Evolutionary conservation across 208 protist genomes (phyloP), one percentile per base, ranked within the genome.

Genomic region (Leishmania lainsoni): DNA sequence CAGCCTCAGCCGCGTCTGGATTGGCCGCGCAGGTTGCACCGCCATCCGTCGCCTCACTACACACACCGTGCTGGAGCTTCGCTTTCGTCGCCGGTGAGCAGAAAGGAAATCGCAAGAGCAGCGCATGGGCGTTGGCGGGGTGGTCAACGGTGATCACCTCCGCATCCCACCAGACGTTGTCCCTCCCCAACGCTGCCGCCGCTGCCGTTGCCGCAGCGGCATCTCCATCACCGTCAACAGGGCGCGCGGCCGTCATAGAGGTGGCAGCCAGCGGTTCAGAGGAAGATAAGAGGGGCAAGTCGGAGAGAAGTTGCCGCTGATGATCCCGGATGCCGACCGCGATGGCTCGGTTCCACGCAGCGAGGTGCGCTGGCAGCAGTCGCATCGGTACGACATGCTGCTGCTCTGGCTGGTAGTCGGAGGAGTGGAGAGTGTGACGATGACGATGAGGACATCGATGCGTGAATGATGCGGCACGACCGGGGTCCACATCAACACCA

Each of bases 131-230:
- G 76, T 96, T 93, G 65, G 94, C 94, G 17, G 94, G 94, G 86
- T 97, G 94, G 75, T 96, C 87, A 10, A 96, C 94, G 48, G 88
- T 91, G 79, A 96, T 89, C 16, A 95, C 91, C 71, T 94, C 90
- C 51, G 90, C 89, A 52, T 80, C 90, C 90, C 91, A 97, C 48
- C 92, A 58, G 48, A 70, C 29, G 8, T 78, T 14, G 5, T 9
- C 20, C 48, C 39, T 56, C 72, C 26, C 32, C 51, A 22, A 12
- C 12, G n/a, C 73, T 20, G 59, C 35, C 51, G 71, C 49, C 51
- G 49, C 49, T 35, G 39, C 2, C 10, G 66, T 61, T 51, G 17
- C 35, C 48, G 49, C 20, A 59, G 51, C 39, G 10, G 69, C 77
- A 73, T 4, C 59, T 4, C 59, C 59, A 39, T 79, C 75, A 29